Evolutionary conservation across 2,329 filamentous ascomycete species (phyloP), one percentile per base, ranked within the genome.

Genomic region (Curvularia lunata): DNA sequence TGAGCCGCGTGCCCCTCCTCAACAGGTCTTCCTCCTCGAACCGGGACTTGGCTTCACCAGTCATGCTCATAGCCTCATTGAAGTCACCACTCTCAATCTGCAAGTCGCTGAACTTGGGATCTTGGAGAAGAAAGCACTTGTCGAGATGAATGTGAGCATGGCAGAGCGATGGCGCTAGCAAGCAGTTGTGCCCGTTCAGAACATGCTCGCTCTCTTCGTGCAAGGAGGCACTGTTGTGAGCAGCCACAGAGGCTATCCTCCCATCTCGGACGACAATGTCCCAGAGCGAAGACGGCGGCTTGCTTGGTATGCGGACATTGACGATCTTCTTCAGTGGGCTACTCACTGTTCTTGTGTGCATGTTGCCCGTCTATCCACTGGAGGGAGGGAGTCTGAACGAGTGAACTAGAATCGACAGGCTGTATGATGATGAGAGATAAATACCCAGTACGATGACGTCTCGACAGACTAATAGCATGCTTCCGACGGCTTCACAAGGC

Each of bases 141-240:
- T 91, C 89, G 27, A 91, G 80, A 68, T 91, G 89, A 49, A 91
- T 85, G 64, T 91, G 89, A 7, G 89, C 88, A 68, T 91, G 89
- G 63, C 88, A 90, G 3, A 91, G 81, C 8, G 83, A 81, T 3
- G 86, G 85, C 19, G 78, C 75, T 10, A 85, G 65, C 1, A 86
- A 73, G 25, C 78, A 71, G 48, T 73, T 74, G 21, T 64, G 53
- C 18, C 75, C 79, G 61, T 82, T 65, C 48, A 86, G 72, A 5
- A 76, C 70, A 27, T 77, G 68, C 5, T 72, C 68, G 16, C 51
- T 38, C 21, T 65, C 38, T 16, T 65, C 43, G 8, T 38, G 28
- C 27, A 58, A 23, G 41, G 37, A 12, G 6, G 38, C 30, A 19
- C 19, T 52, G 27, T 66, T 52, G 48, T 79, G 74, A n/a, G 67